Evolutionary conservation across 805 yeast species (phyloP).

Genomic region (Nakazawaea ishiwadae): DNA sequence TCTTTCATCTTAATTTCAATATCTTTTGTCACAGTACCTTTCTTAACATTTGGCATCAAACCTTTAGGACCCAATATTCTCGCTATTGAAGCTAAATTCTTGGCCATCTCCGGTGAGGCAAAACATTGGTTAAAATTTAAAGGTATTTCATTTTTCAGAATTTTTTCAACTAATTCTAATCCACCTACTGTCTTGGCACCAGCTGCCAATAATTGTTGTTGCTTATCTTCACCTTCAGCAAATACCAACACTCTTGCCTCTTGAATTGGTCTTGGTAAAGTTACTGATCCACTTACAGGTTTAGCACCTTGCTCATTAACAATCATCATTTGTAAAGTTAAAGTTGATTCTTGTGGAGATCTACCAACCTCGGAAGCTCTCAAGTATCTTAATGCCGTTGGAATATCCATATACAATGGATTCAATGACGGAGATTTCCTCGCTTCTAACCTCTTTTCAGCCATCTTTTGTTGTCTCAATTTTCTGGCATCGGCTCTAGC

Average conservation of each 20-base stretch:
- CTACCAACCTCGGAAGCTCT: conserved; percentile 92
- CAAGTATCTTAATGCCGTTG: conserved; percentile 69
- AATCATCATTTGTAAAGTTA: conserved; percentile 60
- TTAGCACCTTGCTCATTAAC: conserved; percentile 75
- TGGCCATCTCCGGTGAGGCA: conserved; percentile 78
- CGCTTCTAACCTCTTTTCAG: conserved; percentile 28
- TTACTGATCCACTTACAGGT: conserved; percentile 65
- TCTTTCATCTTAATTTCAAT: conserved; percentile 46
- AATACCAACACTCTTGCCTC: conserved; percentile 65
- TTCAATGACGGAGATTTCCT: conserved; percentile 37
- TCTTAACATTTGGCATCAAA: conserved; percentile 80
- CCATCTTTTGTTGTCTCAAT: conserved; percentile 11
- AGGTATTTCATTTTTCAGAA: conserved; percentile 46
- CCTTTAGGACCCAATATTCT: conserved; percentile 84
- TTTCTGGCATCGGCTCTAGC: conserved; percentile 13
- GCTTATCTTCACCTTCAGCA: conserved; percentile 50
- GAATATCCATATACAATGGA: conserved; percentile 69
- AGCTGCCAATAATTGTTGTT: conserved; percentile 46
- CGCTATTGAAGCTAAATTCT: conserved; percentile 64
- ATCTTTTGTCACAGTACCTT: conserved; percentile 79
- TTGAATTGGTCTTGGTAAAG: conserved; percentile 69
- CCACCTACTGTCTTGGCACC: conserved; percentile 76
- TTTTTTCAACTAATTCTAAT: conserved; percentile 56
- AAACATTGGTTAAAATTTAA: conserved; percentile 69
- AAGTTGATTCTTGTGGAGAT: conserved; percentile 63